These are phyloP conservation scores for Wickerhamomyces sp. DNA, from an alignment of 1,139 yeast genomes.

Conservation along the genomic window DNA sequence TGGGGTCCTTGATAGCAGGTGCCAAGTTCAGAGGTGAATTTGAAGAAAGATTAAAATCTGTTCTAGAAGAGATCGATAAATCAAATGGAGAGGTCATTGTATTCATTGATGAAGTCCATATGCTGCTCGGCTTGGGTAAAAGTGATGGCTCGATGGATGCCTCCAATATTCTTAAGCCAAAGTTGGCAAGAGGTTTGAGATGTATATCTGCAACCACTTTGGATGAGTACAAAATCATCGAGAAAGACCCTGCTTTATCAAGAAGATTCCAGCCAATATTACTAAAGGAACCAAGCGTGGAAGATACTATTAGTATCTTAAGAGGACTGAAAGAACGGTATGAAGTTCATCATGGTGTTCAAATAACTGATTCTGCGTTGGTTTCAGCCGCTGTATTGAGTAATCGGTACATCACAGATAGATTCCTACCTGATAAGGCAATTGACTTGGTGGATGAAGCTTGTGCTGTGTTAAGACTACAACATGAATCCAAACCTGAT, in stretches of 20 bases:
- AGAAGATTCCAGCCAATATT: slow-evolving; percentile 97
- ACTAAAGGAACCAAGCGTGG: slow-evolving; percentile 88
- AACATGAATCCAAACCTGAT: slow-evolving; percentile 95
- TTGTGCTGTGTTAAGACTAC: slow-evolving; percentile 98
- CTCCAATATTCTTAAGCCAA: slow-evolving; percentile 93
- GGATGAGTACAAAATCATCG: slow-evolving; percentile 84
- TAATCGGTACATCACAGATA: slow-evolving; percentile 87
- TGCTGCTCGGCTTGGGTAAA: slow-evolving; percentile 98
- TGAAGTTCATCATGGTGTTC: slow-evolving; percentile 97
- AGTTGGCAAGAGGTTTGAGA: slow-evolving; percentile 95
- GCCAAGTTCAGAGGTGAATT: slow-evolving; percentile 98
- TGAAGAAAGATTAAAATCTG: slow-evolving; percentile 97
- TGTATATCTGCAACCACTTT: slow-evolving; percentile 98
- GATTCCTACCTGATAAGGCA: slow-evolving; percentile 96
- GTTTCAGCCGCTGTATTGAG: slow-evolving; percentile 96
- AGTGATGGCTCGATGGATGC: slow-evolving; percentile 95
- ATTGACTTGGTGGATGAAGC: slow-evolving; percentile 95
- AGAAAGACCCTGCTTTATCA: slow-evolving; percentile 98
- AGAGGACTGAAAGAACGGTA: slow-evolving; percentile 95
- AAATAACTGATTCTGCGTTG: slow-evolving; percentile 91
- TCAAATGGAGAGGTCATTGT: slow-evolving; percentile 80
- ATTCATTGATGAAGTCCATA: slow-evolving; percentile 95
- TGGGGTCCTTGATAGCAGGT: slow-evolving; percentile 97
- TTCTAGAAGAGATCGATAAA: slow-evolving; percentile 85
- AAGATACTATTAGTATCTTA: slow-evolving; percentile 91